These are phyloP conservation scores for Chamaecrista fasciculata DNA, from an alignment of 306 rosid species.

Conservation along the genomic window DNA sequence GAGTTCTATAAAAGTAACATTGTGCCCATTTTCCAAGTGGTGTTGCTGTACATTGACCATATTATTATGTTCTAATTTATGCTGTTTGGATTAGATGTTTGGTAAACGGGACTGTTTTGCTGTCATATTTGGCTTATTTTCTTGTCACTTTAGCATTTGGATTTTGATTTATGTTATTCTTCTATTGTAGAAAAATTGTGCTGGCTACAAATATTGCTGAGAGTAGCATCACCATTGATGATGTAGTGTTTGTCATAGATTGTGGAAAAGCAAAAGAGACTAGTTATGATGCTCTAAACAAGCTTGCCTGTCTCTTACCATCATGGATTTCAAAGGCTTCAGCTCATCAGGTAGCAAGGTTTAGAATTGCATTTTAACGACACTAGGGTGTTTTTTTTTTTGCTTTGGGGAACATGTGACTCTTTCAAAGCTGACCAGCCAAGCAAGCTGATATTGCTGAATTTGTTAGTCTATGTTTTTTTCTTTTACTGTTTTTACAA, in stretches of 20 bases:
- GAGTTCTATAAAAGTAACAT: not conserved
- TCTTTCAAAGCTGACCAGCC: not conserved
- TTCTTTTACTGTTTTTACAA: not conserved
- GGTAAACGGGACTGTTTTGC: not conserved
- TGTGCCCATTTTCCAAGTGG: not conserved
- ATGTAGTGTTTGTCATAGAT: slow-evolving; percentile 88
- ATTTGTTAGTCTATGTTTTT: slow-evolving; percentile 18
- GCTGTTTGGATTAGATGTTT: slow-evolving; percentile 7
- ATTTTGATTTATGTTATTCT: slow-evolving; percentile 30
- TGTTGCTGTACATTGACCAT: not conserved
- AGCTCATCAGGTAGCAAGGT: slow-evolving; percentile 79
- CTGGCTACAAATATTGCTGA: slow-evolving; percentile 97
- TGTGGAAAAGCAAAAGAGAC: slow-evolving; percentile 99
- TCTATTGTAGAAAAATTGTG: slow-evolving; percentile 78
- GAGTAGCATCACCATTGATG: slow-evolving; percentile 98
- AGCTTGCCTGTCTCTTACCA: slow-evolving; percentile 90
- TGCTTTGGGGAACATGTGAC: slow-evolving; percentile 15
- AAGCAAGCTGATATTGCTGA: slow-evolving; percentile 20
- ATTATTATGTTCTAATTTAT: not conserved
- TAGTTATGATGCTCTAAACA: slow-evolving; percentile 94
- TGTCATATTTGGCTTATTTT: slow-evolving; percentile 1
- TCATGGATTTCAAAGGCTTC: slow-evolving; percentile 99
- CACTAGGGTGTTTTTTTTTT: slow-evolving; percentile 19
- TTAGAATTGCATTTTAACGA: slow-evolving; percentile 8
- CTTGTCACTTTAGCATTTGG: slow-evolving; percentile 20